These are phyloP conservation scores for Pulveroboletus frians DNA, from an alignment of 768 basidiomycete species.

Conservation along the genomic window DNA sequence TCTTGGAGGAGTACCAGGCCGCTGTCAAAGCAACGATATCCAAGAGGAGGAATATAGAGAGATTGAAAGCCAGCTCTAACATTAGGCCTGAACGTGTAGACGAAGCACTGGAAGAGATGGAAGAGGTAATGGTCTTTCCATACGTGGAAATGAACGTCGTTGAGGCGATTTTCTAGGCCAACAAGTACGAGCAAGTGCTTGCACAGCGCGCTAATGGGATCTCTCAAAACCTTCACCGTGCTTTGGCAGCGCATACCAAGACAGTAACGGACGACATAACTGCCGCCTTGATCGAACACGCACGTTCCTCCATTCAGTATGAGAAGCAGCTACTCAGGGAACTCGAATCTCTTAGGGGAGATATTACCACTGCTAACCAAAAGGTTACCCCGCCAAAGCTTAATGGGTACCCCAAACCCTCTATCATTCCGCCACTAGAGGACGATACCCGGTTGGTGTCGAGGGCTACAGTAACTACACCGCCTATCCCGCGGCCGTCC, in stretches of 20 bases:
- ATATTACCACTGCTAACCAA: conserved; percentile 64
- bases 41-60: conserved; percentile 87
- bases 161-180: conserved; percentile 52
- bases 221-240: conserved; percentile 86
- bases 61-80: conserved; percentile 78
- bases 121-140: conserved; percentile 57
- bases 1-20: conserved; percentile 90
- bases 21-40: conserved; percentile 92
- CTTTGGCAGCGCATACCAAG: conserved; percentile 78
- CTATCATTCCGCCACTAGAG: conserved; percentile 58
- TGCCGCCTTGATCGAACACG: conserved; percentile 86
- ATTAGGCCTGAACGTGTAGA: conserved; percentile 84
- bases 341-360: conserved; percentile 75
- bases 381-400: conserved; percentile 45
- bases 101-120: conserved; percentile 87
- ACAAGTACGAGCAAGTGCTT: conserved; percentile 82
- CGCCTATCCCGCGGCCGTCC: conserved; percentile 18
- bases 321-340: conserved; percentile 86
- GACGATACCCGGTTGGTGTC: conserved; percentile 41
- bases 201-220: conserved; percentile 87
- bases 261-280: conserved; percentile 90
- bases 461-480: conserved; percentile 18
- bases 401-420: conserved; percentile 56
- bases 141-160: conserved; percentile 1
- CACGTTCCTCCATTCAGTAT: conserved; percentile 86